These are phyloP conservation scores for Polyporus arcularius DNA, from an alignment of 768 basidiomycete species.

Conservation along the genomic window DNA sequence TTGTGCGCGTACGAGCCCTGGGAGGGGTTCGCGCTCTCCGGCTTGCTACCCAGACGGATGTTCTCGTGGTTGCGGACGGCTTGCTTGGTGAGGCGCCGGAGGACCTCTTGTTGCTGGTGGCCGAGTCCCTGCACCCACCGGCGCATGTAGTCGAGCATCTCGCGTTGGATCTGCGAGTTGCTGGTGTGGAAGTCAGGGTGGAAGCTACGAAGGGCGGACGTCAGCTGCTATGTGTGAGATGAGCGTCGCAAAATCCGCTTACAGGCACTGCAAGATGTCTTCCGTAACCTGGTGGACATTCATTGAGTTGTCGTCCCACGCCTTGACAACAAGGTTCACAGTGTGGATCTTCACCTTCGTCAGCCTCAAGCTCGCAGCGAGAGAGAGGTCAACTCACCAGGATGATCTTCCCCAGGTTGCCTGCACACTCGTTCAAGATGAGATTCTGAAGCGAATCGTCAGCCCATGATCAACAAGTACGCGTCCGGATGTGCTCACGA, in stretches of 20 bases:
- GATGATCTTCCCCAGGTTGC: slow-evolving; percentile 67
- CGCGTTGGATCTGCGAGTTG: slow-evolving; percentile 65
- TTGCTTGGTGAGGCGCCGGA: slow-evolving; percentile 63
- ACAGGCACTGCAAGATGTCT: slow-evolving; percentile 70
- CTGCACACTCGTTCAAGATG: slow-evolving; percentile 83
- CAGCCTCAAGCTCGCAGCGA: neutral
- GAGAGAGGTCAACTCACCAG: slow-evolving; percentile 45
- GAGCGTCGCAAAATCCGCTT: slow-evolving; percentile 25
- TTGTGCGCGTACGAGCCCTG: slow-evolving; percentile 51
- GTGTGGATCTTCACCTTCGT: slow-evolving; percentile 49
- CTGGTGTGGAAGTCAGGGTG: slow-evolving; percentile 80
- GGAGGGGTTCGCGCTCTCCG: slow-evolving; percentile 39
- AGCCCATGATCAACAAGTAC: neutral
- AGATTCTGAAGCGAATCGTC: slow-evolving; percentile 51
- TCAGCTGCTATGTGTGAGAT: no score
- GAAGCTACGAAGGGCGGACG: slow-evolving; percentile 49
- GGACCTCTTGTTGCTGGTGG: slow-evolving; percentile 44
- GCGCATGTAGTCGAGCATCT: slow-evolving; percentile 73
- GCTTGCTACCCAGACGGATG: slow-evolving; percentile 56
- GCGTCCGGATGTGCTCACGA: slow-evolving; percentile 48
- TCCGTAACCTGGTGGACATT: slow-evolving; percentile 60
- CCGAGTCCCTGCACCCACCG: slow-evolving; percentile 61
- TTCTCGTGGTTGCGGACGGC: slow-evolving; percentile 75
- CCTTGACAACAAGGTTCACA: slow-evolving; percentile 68
- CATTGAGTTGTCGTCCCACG: slow-evolving; percentile 75